phyloP scores from a whole-genome alignment of 768 basidiomycete species.

The Leccinum arenicola region DNA sequence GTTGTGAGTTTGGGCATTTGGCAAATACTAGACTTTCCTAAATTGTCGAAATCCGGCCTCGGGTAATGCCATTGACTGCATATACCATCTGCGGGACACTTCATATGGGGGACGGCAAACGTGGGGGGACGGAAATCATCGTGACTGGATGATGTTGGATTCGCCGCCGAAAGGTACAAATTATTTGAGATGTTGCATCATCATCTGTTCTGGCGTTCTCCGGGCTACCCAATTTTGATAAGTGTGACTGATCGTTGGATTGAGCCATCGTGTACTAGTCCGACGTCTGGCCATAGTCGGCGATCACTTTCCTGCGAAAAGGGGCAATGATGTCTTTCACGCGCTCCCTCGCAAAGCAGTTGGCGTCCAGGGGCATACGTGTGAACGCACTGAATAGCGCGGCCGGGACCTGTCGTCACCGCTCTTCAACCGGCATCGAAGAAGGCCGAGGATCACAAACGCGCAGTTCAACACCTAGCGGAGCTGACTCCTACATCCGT shows the following conservation, averaged over 20 bases:
- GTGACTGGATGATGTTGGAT: too few relatives aligned
- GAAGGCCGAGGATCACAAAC: slow-evolving; percentile 44
- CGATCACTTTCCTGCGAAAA: slow-evolving; percentile 55
- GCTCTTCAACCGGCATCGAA: slow-evolving; percentile 55
- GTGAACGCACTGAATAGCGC: slow-evolving; percentile 44
- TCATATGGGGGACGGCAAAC: too few relatives aligned
- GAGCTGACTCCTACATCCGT: slow-evolving; percentile 54
- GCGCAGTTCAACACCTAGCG: slow-evolving; percentile 48
- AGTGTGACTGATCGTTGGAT: not conserved
- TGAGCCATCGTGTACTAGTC: slow-evolving; percentile 2
- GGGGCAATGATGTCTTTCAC: slow-evolving; percentile 59
- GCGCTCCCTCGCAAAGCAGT: slow-evolving; percentile 49
- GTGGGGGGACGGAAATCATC: too few relatives aligned
- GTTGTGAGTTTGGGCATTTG: slow-evolving; percentile 9
- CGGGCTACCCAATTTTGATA: slow-evolving; percentile 26
- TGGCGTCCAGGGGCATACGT: slow-evolving; percentile 54
- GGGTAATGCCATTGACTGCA: not conserved
- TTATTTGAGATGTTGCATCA: too few relatives aligned
- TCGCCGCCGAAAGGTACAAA: too few relatives aligned
- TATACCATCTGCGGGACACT: not conserved
- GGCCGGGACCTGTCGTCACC: slow-evolving; percentile 54
- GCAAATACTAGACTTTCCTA: slow-evolving; percentile 2
- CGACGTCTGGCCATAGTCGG: slow-evolving; percentile 27
- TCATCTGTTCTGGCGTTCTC: slow-evolving; percentile 45
- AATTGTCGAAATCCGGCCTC: not conserved